Evolutionary conservation across 371 early-diverging fungal species (phyloP).

Genomic region (Chytridiales sp.): DNA sequence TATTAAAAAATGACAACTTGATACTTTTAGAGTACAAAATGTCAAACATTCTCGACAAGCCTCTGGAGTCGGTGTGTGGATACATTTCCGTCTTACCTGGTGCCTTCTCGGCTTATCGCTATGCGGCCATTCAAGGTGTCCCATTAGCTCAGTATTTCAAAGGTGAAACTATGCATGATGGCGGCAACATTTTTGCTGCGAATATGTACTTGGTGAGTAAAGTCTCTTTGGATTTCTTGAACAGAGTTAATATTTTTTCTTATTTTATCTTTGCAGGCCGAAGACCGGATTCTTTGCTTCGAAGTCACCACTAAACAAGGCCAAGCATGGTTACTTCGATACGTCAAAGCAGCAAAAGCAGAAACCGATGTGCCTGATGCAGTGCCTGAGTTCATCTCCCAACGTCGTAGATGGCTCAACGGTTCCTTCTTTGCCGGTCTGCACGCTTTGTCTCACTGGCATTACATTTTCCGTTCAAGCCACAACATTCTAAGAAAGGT

Average conservation of each 20-base stretch:
- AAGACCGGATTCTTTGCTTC: slow-evolving; percentile 87
- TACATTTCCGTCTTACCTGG: slow-evolving; percentile 95
- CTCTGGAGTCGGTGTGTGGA: slow-evolving; percentile 93
- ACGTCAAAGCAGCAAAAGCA: slow-evolving; percentile 62
- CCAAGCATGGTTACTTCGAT: slow-evolving; percentile 69
- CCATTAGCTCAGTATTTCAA: slow-evolving; percentile 90
- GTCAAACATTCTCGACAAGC: slow-evolving; percentile 96
- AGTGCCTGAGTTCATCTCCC: slow-evolving; percentile 86
- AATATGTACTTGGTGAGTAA: slow-evolving; percentile 62
- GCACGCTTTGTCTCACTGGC: slow-evolving; percentile 79
- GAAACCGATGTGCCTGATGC: slow-evolving; percentile 82
- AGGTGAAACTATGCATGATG: slow-evolving; percentile 65
- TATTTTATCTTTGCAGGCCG: slow-evolving; percentile 55
- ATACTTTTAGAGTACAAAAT: slow-evolving; percentile 67
- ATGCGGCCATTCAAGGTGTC: slow-evolving; percentile 80
- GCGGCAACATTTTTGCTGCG: slow-evolving; percentile 60
- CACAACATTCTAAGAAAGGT: slow-evolving; percentile 60
- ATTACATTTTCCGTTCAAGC: slow-evolving; percentile 68
- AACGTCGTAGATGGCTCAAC: slow-evolving; percentile 92
- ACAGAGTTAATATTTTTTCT: background rate
- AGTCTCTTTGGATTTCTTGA: slow-evolving; percentile 35
- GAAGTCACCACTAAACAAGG: slow-evolving; percentile 79
- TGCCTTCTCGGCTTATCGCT: slow-evolving; percentile 95
- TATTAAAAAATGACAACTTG: slow-evolving; percentile 72
- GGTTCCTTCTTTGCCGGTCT: slow-evolving; percentile 95